These are phyloP conservation scores for Paramecium caudatum DNA, from an alignment of 73 alveolate genomes.

Conservation along the genomic window DNA sequence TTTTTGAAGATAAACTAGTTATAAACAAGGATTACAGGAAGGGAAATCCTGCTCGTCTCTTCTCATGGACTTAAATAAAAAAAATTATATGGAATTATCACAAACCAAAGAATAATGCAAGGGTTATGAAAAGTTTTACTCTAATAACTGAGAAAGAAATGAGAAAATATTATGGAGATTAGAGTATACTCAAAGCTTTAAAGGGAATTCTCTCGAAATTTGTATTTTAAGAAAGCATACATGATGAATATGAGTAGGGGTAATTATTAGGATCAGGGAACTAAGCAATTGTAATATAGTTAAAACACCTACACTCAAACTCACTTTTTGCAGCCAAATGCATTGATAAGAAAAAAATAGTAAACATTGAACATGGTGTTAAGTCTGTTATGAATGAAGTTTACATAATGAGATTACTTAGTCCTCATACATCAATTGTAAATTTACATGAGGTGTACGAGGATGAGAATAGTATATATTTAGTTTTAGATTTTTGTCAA, in stretches of 20 bases:
- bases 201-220: constrained; percentile 18
- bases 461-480: constrained; percentile 54
- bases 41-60: neutral
- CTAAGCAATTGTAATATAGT: constrained; percentile 6
- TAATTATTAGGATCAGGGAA: constrained; percentile 9
- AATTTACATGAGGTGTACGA: constrained; percentile 65
- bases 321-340: constrained; percentile 59
- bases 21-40: constrained; percentile 15
- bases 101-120: constrained; percentile 46
- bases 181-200: neutral
- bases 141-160: neutral
- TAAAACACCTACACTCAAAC: constrained; percentile 52
- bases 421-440: constrained; percentile 38
- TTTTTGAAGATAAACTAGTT: constrained; percentile 11
- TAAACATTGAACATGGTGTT: constrained; percentile 35
- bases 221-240: constrained; percentile 22
- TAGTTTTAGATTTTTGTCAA: constrained; percentile 29
- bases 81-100: constrained; percentile 14
- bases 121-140: neutral
- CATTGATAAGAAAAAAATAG: constrained; percentile 45
- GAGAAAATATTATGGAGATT: constrained; percentile 46
- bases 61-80: neutral
- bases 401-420: constrained; percentile 23
- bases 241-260: constrained; percentile 27
- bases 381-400: constrained; percentile 36